These are phyloP conservation scores for Penicillium digitatum DNA, from an alignment of 2,329 filamentous ascomycete genomes.

Conservation along the genomic window DNA sequence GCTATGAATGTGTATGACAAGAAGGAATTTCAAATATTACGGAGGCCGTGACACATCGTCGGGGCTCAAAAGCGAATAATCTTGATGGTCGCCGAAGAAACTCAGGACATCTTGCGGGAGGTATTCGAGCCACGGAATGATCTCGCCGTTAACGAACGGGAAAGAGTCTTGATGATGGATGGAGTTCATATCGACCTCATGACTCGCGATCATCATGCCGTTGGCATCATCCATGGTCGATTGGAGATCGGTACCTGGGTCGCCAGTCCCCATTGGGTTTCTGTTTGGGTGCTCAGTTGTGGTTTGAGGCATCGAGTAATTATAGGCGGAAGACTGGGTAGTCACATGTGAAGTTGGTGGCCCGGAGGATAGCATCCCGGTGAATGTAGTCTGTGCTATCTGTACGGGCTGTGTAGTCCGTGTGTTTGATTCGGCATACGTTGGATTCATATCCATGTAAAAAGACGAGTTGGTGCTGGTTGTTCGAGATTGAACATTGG, in stretches of 20 bases:
- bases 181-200: slow-evolving; percentile 70
- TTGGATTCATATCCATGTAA: slow-evolving; percentile 47
- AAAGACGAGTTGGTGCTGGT: slow-evolving; percentile 40
- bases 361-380: slow-evolving; percentile 14
- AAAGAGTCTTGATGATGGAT: slow-evolving; percentile 46
- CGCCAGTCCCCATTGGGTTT: slow-evolving; percentile 16
- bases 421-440: slow-evolving; percentile 32
- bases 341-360: slow-evolving; percentile 22
- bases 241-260: slow-evolving; percentile 16
- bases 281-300: slow-evolving; percentile 13
- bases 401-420: slow-evolving; percentile 25
- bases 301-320: slow-evolving; percentile 22
- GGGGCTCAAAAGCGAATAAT: slow-evolving; percentile 32
- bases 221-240: slow-evolving; percentile 17
- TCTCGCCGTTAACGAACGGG: slow-evolving; percentile 52
- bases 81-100: slow-evolving; percentile 47
- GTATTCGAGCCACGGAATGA: slow-evolving; percentile 72
- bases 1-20: slow-evolving; percentile 18
- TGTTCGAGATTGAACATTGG: slow-evolving; percentile 40
- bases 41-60: slow-evolving; percentile 25
- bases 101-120: slow-evolving; percentile 63
- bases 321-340: slow-evolving; percentile 20
- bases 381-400: slow-evolving; percentile 19
- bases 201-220: slow-evolving; percentile 67
- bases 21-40: slow-evolving; percentile 12